phyloP scores from a whole-genome alignment of 768 basidiomycete species.

The Podaxis sp. region DNA sequence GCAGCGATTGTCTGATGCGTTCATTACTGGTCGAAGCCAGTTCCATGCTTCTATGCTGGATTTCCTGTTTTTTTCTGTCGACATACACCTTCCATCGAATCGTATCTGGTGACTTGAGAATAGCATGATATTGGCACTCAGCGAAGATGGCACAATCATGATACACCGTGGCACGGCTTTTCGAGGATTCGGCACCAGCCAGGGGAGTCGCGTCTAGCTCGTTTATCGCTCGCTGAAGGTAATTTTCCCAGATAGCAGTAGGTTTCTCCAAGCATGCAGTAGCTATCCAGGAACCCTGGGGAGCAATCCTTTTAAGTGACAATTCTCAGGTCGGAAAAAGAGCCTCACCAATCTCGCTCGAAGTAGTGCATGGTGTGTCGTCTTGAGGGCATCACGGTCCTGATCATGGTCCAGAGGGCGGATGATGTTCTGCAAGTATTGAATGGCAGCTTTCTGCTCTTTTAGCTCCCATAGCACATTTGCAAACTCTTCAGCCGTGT shows the following conservation, averaged over 20 bases:
- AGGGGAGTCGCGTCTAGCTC: conserved; percentile 20
- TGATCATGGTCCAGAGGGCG: conserved; percentile 10
- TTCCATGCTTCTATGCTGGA: conserved; percentile 46
- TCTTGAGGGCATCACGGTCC: conserved; percentile 26
- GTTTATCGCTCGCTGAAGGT: conserved; percentile 61
- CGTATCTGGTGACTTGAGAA: conserved; percentile 65
- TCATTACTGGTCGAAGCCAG: conserved; percentile 18
- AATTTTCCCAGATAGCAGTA: conserved; percentile 59
- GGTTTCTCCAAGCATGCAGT: conserved; percentile 83
- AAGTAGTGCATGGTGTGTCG: conserved; percentile 21
- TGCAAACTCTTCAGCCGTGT: conserved; percentile 78
- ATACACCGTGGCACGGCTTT: conserved; percentile 55
- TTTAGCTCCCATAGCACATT: conserved; percentile 85
- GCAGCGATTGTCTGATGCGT: conserved; percentile 15
- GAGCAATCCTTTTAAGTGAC: neutral
- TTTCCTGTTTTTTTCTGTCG: conserved; percentile 68
- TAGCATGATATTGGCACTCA: conserved; percentile 77
- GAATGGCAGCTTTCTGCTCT: conserved; percentile 81
- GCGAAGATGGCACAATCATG: conserved; percentile 87
- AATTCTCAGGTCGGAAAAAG: neutral
- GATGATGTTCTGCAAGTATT: conserved; percentile 49
- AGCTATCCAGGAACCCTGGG: conserved; percentile 86
- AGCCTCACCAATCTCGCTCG: conserved; percentile 62
- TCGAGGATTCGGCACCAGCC: conserved; percentile 2
- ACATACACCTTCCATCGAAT: conserved; percentile 66